Percentiles rank a stretch among this genome's conserved stretches.
phyloP scores from a whole-genome alignment of 331 rosid species.

The Malus hybrid region DNA sequence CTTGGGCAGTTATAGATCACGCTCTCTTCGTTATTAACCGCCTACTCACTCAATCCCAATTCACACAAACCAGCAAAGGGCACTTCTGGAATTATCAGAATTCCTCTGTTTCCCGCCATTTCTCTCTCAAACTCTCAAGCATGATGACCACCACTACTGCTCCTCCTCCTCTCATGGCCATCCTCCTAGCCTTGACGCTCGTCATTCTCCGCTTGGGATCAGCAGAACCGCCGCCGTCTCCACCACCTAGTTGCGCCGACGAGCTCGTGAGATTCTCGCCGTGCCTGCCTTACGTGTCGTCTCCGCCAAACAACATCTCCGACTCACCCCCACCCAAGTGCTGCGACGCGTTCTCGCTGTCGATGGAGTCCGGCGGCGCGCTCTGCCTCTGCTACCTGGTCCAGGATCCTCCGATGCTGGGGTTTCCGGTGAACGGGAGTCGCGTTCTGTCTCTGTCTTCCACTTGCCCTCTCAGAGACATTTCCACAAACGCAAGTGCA shows the following conservation, averaged over 20 bases:
- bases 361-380: slow-evolving; percentile 15
- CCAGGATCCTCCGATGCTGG: slow-evolving; percentile 45
- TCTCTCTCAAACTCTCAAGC: background rate
- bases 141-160: slow-evolving; percentile 2
- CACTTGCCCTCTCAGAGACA: slow-evolving; percentile 18
- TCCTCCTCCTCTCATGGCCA: background rate
- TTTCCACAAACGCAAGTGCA: background rate
- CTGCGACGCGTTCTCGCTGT: slow-evolving; percentile 40
- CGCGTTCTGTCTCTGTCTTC: slow-evolving; percentile 52
- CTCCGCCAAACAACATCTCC: slow-evolving; percentile 64
- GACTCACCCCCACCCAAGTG: slow-evolving; percentile 36
- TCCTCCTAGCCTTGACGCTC: slow-evolving; percentile 4
- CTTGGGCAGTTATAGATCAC: background rate
- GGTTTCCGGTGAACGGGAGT: slow-evolving; percentile 54
- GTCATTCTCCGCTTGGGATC: background rate
- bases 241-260: slow-evolving; percentile 25
- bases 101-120: slow-evolving; percentile 24
- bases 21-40: background rate
- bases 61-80: background rate
- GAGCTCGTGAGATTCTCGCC: slow-evolving; percentile 49
- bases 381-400: slow-evolving; percentile 66
- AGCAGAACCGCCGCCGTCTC: background rate
- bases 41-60: background rate
- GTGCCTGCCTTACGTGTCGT: slow-evolving; percentile 54
- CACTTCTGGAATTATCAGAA: background rate